A percentile compares a stretch with the other conserved stretches of the same genome.
Conservation (phyloP, 805 yeast species). For the Candida jianshihensis region DNA sequence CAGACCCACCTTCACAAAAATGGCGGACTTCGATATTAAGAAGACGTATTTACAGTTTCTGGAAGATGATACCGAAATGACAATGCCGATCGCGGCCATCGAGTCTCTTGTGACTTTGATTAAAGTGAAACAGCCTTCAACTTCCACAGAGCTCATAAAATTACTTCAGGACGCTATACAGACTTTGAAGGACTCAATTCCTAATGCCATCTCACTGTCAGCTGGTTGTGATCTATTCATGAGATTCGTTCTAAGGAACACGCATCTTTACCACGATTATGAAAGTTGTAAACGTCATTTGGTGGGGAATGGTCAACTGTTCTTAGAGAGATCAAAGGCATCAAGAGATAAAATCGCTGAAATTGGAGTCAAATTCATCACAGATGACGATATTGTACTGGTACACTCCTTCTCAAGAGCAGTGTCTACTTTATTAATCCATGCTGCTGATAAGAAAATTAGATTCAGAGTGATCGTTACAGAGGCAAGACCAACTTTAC, state of each 20-base stretch:
- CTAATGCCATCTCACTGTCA: constrained; percentile 85
- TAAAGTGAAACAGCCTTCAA: constrained; percentile 77
- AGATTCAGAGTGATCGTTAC: constrained; percentile 89
- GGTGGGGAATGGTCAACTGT: constrained; percentile 89
- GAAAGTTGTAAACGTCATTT: constrained; percentile 84
- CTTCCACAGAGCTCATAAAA: constrained; percentile 87
- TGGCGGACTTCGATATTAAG: constrained; percentile 66
- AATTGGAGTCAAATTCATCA: constrained; percentile 80
- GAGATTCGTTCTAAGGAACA: constrained; percentile 85
- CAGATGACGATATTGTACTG: constrained; percentile 85
- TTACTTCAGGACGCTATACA: constrained; percentile 71
- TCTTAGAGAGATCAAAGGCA: constrained; percentile 85
- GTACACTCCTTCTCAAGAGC: constrained; percentile 93
- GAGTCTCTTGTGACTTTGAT: constrained; percentile 85
- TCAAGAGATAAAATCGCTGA: constrained; percentile 84
- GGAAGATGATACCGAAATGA: constrained; percentile 89
- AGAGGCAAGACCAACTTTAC: constrained; percentile 82
- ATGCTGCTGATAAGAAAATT: constrained; percentile 70
- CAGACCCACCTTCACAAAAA: constrained; percentile 1
- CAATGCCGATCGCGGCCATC: constrained; percentile 99
- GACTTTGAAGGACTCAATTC: constrained; percentile 67
- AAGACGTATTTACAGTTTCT: constrained; percentile 73
- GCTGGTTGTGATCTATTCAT: constrained; percentile 98
- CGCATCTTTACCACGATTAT: constrained; percentile 87
- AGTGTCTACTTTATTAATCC: constrained; percentile 64